Evolutionary conservation across 768 basidiomycete species (phyloP).

Genomic region (Gloeophyllum trabeum): DNA sequence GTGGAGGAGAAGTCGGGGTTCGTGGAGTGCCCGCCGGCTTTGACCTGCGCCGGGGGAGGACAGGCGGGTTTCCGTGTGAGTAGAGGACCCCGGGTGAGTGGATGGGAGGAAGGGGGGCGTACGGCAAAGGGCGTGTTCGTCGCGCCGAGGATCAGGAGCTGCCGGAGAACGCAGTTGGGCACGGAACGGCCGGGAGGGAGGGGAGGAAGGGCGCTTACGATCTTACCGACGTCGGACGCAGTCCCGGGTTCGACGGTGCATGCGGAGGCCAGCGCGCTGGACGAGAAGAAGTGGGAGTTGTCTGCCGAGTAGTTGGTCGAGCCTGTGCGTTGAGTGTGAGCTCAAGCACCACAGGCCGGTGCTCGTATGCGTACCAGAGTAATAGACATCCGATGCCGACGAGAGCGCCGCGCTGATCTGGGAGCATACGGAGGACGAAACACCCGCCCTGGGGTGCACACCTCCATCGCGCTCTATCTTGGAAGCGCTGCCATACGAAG

Average conservation of each 20-base stretch:
- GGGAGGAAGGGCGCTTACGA: constrained; percentile 2
- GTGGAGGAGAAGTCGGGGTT: constrained; percentile 54
- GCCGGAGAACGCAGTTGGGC: not conserved
- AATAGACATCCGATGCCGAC: too few species aligned
- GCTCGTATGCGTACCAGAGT: too few species aligned
- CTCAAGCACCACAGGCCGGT: too few species aligned
- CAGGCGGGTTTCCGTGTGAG: too few species aligned
- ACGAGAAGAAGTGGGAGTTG: constrained; percentile 3
- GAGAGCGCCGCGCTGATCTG: too few species aligned
- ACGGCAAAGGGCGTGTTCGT: constrained; percentile 10
- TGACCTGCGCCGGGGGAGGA: constrained; percentile 29
- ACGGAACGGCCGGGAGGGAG: not conserved
- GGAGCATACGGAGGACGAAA: too few species aligned
- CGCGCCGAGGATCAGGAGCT: constrained; percentile 8
- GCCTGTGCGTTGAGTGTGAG: too few species aligned
- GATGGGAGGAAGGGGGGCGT: not conserved
- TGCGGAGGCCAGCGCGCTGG: constrained; percentile 1
- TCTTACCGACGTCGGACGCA: constrained; percentile 5
- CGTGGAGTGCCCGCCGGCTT: constrained; percentile 48
- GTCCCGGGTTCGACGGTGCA: constrained; percentile 10
- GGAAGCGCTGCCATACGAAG: too few species aligned
- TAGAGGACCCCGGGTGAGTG: not conserved
- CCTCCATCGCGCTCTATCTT: too few species aligned
- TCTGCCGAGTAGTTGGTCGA: constrained; percentile 2
- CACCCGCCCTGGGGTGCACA: too few species aligned